Evolutionary conservation across 805 yeast species (phyloP).

Genomic region (Lipomyces oligophaga): DNA sequence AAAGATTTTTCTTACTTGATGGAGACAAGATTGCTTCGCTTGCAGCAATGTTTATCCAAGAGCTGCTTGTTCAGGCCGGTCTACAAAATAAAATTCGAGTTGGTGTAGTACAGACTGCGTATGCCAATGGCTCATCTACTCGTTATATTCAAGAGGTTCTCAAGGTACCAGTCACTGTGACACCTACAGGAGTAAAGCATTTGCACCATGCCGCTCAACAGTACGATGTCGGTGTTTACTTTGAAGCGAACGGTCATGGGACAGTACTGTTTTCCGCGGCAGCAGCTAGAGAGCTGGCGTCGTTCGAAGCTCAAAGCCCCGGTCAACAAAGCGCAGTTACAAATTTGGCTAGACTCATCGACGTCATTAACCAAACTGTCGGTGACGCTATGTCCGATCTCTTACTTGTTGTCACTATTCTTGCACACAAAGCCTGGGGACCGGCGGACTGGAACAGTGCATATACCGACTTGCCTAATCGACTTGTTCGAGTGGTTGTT

Average conservation of each 20-base stretch:
- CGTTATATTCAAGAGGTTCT: slow-evolving; percentile 57
- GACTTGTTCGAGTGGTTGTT: slow-evolving; percentile 74
- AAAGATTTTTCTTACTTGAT: slow-evolving; percentile 51
- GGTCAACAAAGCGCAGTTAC: slow-evolving; percentile 49
- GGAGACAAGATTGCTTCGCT: slow-evolving; percentile 93
- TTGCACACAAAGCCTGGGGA: slow-evolving; percentile 51
- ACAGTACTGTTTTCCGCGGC: slow-evolving; percentile 75
- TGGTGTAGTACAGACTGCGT: slow-evolving; percentile 96
- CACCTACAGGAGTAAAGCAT: slow-evolving; percentile 96
- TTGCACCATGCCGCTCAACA: slow-evolving; percentile 81
- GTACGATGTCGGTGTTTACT: slow-evolving; percentile 88
- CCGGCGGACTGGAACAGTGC: slow-evolving; percentile 71
- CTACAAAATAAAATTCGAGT: slow-evolving; percentile 42
- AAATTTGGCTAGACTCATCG: slow-evolving; percentile 57
- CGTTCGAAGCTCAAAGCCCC: slow-evolving; percentile 40
- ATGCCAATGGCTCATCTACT: slow-evolving; percentile 93
- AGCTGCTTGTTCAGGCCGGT: slow-evolving; percentile 47
- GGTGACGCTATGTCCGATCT: slow-evolving; percentile 97
- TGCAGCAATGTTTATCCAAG: slow-evolving; percentile 64
- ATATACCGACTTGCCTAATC: slow-evolving; percentile 84
- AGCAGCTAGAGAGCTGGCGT: slow-evolving; percentile 42
- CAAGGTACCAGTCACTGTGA: slow-evolving; percentile 74
- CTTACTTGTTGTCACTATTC: slow-evolving; percentile 66
- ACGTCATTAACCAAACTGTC: slow-evolving; percentile 91
- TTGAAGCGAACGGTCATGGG: slow-evolving; percentile 99